A percentile compares a stretch with the other conserved stretches of the same genome.
Evolutionary conservation across 2,329 filamentous ascomycete genomes (phyloP).

Genomic region (Fusarium sp.): DNA sequence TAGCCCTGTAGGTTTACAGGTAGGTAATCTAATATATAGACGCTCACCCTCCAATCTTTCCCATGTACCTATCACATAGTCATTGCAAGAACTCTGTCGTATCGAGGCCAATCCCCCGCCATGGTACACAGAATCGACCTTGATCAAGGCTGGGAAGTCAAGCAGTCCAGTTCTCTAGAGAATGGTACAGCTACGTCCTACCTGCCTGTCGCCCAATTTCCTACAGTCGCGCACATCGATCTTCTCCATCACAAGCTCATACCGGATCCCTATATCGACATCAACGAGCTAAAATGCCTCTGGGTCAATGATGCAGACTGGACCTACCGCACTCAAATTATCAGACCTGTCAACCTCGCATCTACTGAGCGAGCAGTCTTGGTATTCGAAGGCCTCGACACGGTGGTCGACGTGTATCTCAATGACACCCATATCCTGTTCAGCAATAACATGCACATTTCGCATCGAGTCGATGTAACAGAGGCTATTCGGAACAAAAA

Average conservation of each 20-base stretch:
- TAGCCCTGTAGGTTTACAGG: too few species aligned
- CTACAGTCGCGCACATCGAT: slow-evolving; percentile 1
- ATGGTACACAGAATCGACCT: background rate
- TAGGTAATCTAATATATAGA: too few species aligned
- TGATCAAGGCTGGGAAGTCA: background rate
- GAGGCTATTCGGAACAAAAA: rapidly evolving
- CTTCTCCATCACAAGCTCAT: background rate
- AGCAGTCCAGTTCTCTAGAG: background rate
- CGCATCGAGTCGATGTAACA: background rate
- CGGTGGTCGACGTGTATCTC: background rate
- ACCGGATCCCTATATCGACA: background rate
- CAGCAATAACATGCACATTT: background rate
- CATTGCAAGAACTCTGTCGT: too few species aligned
- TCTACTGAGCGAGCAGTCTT: background rate
- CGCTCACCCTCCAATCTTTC: too few species aligned
- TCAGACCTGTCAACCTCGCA: background rate
- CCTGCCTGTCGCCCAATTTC: background rate
- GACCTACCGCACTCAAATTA: background rate
- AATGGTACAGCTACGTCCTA: background rate
- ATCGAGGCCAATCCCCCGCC: too few species aligned
- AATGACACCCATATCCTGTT: background rate
- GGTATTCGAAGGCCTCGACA: slow-evolving; percentile 1
- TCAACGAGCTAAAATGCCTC: background rate
- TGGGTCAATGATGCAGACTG: slow-evolving; percentile 6
- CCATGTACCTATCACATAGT: too few species aligned